These are phyloP conservation scores for Zygosaccharomyces sapae DNA, from an alignment of 1,139 yeast species.

Conservation along the genomic window DNA sequence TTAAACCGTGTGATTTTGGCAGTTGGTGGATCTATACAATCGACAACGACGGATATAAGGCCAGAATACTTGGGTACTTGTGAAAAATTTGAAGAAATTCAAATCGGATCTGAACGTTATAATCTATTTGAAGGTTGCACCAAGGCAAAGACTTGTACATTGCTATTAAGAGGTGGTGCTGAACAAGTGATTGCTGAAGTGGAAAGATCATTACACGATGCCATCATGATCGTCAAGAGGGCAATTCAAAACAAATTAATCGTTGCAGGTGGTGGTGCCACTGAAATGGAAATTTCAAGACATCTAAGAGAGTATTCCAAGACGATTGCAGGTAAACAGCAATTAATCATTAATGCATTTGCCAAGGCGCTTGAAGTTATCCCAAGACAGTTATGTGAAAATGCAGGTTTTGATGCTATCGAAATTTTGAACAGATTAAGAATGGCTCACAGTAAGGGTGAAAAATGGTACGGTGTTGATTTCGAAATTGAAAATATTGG, in stretches of 20 bases:
- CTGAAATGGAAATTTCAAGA: constrained; percentile 93
- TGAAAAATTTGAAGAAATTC: constrained; percentile 81
- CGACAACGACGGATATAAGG: constrained; percentile 78
- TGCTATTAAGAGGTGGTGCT: constrained; percentile 94
- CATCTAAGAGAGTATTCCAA: constrained; percentile 82
- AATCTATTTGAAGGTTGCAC: constrained; percentile 92
- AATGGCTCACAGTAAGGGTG: constrained; percentile 92
- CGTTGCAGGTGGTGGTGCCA: constrained; percentile 99
- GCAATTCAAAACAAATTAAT: constrained; percentile 81
- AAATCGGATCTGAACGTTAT: constrained; percentile 92
- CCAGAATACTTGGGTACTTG: constrained; percentile 80
- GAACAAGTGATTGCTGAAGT: constrained; percentile 98
- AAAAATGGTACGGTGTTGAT: constrained; percentile 87
- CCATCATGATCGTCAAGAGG: constrained; percentile 96
- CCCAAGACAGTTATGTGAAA: constrained; percentile 96
- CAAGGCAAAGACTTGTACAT: constrained; percentile 86
- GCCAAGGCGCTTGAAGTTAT: constrained; percentile 94
- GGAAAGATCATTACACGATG: constrained; percentile 95
- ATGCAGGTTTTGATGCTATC: constrained; percentile 96
- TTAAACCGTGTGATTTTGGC: constrained; percentile 91
- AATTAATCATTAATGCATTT: constrained; percentile 81
- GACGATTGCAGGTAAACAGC: constrained; percentile 93
- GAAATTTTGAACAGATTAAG: constrained; percentile 86
- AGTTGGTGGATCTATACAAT: constrained; percentile 88
- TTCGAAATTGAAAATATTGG: constrained; percentile 79